Evolutionary conservation across 805 yeast genomes (phyloP).

Genomic region (Hagleromyces aurorensis): DNA sequence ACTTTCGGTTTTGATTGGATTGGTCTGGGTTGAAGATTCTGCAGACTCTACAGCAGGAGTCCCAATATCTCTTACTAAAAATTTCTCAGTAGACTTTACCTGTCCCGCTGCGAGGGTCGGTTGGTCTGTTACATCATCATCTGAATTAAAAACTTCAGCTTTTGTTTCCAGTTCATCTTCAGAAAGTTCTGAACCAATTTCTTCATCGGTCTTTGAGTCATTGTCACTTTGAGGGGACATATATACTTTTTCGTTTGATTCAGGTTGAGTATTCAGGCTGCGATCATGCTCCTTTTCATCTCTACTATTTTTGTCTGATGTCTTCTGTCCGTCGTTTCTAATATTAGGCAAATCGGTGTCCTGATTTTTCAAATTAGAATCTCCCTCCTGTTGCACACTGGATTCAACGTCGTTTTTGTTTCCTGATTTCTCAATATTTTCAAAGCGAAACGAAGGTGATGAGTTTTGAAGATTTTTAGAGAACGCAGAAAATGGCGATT

Average conservation of each 20-base stretch:
- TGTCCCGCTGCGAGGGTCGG: no score
- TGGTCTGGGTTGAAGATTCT: constrained; percentile 17
- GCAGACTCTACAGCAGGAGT: constrained; percentile 5
- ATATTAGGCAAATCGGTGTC: neutral
- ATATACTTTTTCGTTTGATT: no score
- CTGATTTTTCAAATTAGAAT: neutral
- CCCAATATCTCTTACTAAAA: constrained; percentile 1
- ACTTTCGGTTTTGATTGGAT: constrained; percentile 7
- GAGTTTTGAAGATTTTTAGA: constrained; percentile 15
- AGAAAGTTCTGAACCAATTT: constrained; percentile 10
- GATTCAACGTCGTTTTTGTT: neutral
- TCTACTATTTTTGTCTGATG: no score
- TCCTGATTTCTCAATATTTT: no score
- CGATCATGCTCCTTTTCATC: no score
- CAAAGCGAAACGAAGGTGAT: constrained; percentile 12
- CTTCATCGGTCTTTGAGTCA: constrained; percentile 3
- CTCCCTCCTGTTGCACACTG: constrained; percentile 1
- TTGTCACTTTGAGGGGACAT: no score
- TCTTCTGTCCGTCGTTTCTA: no score
- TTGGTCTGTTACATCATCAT: no score
- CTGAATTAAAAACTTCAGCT: constrained; percentile 1
- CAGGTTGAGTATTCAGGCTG: no score
- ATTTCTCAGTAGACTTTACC: constrained; percentile 1
- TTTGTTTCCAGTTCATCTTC: constrained; percentile 17
- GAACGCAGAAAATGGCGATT: constrained; percentile 24